Base-by-base conservation (phyloP, 371 early-diverging fungal genomes). In the Conidiobolus incongruus region DNA sequence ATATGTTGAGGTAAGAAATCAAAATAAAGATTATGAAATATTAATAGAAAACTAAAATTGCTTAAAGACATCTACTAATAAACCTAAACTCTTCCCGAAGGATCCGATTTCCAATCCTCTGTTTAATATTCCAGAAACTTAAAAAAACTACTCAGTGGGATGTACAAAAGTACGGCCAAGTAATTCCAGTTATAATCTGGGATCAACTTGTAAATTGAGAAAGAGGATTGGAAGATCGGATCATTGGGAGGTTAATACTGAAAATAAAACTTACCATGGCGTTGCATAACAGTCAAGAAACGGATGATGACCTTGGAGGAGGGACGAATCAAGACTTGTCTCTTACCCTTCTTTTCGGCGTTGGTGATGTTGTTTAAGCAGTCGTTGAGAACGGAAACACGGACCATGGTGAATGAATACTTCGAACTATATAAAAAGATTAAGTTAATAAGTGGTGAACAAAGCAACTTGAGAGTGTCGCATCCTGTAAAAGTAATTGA, bases 231-330 rank as follows among this genome's bases (percentile, higher is more conserved):
- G 19, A 5, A 32, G 22, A 32, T 12, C n/a, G n/a, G 10, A 20
- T 15, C 10, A 4, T 15, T 42, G 26, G n/a, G 8, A 24, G n/a
- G n/a, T n/a, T n/a, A n/a, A n/a, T n/a, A 10, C 10, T 30, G n/a
- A 16, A 35, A 30, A n/a, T n/a, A 34, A 17, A 36, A 59, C 76
- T 50, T 69, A 82, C 83, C 91, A 66, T 92, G 90, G 72, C 85
- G 84, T 72, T 95, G 98, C 98, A 99, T 99, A 58, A 90, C 87
- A 49, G 85, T 78, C 49, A 99, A 69, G 80, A 99, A 98, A 70
- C 86, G 84, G 71, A 90, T 72, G 48, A 93, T 79, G 60, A 96
- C 92, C 76, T 93, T 93, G 61, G 92, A 92, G 52, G 81, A 77
- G 51, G 92, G 90, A 52, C 93, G 82, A 62, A 99, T 62, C 50